Evolutionary conservation across 805 yeast species (phyloP), one percentile per base, ranked within the genome.

Genomic region (Yamadazyma paraphyllophila): DNA sequence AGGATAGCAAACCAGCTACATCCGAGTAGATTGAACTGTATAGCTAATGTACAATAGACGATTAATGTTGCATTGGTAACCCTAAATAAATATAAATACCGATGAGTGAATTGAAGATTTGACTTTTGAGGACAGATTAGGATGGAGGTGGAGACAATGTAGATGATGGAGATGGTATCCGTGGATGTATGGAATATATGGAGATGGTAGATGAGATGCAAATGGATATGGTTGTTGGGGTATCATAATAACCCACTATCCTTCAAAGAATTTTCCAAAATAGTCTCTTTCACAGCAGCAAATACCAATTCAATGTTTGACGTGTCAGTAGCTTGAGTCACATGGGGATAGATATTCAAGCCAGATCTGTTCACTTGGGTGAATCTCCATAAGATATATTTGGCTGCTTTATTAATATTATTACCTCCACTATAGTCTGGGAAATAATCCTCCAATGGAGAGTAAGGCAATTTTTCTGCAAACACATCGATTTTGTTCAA

Each of bases 291-390:
- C 32, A 87, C 88, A 7, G 92, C 91, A 10, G 89, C 90, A 67
- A 87, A 84, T 5, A 90, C 96, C 56, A 89, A 69, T 58, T 85
- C 82, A 50, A 91, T 89, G 64, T 90, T 90, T 25, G 88, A 82
- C 6, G 97, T 90, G 62, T 90, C 96, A 0, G 96, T 90, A 0
- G 97, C 97, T 65, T 90, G 96, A 3, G 97, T 90, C 17, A 90
- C 86, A 63, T 90, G 96, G 10, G 97, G 96, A 57, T 86, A 87
- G 29, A 91, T 79, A 49, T 83, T 85, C 51, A 89, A 71, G 15
- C 89, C 88, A 1, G 94, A 82, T 53, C 95, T 75, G 61, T 90
- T 91, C 39, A 88, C 80, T 62, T 85, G 89, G 33, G 88, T 83
- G 61, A 90, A 90, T 59, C 96, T 77, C 96, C 96, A 88, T 36